Evolutionary conservation across 2,329 filamentous ascomycete genomes (phyloP).

Genomic region (Fusarium scirpi): DNA sequence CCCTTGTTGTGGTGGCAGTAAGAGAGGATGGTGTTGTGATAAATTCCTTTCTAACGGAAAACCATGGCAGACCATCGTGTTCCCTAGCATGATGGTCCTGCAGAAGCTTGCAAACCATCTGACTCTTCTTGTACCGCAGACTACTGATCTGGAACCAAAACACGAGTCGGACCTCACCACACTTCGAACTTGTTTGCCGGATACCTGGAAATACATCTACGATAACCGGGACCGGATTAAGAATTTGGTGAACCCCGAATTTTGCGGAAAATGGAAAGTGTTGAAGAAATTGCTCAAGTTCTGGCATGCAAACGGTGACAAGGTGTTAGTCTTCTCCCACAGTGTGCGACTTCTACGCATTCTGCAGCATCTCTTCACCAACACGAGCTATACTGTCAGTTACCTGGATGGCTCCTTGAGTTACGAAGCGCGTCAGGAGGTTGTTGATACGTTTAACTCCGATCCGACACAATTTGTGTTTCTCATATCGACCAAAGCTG

Average conservation of each 20-base stretch:
- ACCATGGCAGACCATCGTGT: slow-evolving; percentile 82
- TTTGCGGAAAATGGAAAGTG: slow-evolving; percentile 97
- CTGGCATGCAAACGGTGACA: slow-evolving; percentile 91
- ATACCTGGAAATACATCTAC: slow-evolving; percentile 80
- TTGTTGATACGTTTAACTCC: slow-evolving; percentile 92
- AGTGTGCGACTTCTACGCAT: slow-evolving; percentile 88
- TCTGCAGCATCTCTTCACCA: slow-evolving; percentile 84
- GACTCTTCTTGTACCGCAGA: slow-evolving; percentile 82
- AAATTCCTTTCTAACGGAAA: slow-evolving; percentile 69
- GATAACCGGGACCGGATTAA: slow-evolving; percentile 80
- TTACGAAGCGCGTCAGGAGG: slow-evolving; percentile 83
- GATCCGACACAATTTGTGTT: slow-evolving; percentile 92
- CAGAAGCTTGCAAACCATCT: slow-evolving; percentile 94
- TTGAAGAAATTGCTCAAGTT: slow-evolving; percentile 86
- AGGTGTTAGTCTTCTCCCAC: slow-evolving; percentile 95
- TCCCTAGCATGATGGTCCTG: slow-evolving; percentile 83
- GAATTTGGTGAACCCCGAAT: slow-evolving; percentile 86
- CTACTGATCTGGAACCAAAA: slow-evolving; percentile 74
- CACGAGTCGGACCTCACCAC: slow-evolving; percentile 81
- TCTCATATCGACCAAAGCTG: slow-evolving; percentile 92
- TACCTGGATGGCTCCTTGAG: slow-evolving; percentile 89
- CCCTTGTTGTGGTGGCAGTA: slow-evolving; percentile 73
- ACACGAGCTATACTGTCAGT: slow-evolving; percentile 89
- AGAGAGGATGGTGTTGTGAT: slow-evolving; percentile 84
- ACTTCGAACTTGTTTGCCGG: slow-evolving; percentile 79